Conservation (phyloP, 805 yeast genomes). For the Wickerhamomyces hampshirensis region DNA sequence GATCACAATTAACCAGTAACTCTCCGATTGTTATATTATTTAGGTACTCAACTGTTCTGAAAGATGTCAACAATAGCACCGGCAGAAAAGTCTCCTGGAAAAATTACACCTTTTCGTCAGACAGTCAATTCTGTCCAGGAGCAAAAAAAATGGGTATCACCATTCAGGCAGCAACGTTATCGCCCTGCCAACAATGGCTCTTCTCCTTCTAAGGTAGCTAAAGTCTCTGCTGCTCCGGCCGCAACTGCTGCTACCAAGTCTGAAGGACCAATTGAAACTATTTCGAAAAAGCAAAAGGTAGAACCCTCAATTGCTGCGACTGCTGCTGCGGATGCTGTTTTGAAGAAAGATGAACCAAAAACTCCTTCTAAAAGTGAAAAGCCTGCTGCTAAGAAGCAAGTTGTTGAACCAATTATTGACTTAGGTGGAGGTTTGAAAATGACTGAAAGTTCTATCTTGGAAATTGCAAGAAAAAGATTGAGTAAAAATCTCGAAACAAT, state of each 20-base stretch:
- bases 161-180: slow-evolving; percentile 21
- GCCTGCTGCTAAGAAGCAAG: slow-evolving; percentile 10
- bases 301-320: not conserved
- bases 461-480: slow-evolving; percentile 23
- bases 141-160: slow-evolving; percentile 26
- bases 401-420: slow-evolving; percentile 21
- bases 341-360: not conserved
- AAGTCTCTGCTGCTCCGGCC: slow-evolving; percentile 1
- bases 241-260: slow-evolving; percentile 4
- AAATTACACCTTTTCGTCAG: slow-evolving; percentile 14
- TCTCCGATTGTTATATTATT: no score
- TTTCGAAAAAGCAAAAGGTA: not conserved
- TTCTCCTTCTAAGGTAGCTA: no score
- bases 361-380: not conserved
- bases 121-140: slow-evolving; percentile 19
- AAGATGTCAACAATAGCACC: slow-evolving; percentile 1
- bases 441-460: slow-evolving; percentile 22
- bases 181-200: slow-evolving; percentile 1
- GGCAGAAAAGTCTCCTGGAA: slow-evolving; percentile 5
- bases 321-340: slow-evolving; percentile 4
- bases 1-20: not conserved
- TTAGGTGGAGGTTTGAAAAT: slow-evolving; percentile 26
- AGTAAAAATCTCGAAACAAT: slow-evolving; percentile 17
- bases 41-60: no score
- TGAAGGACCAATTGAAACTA: slow-evolving; percentile 1